Base-by-base conservation (phyloP, 441 rosid species). In the Pelargonium australe region DNA sequence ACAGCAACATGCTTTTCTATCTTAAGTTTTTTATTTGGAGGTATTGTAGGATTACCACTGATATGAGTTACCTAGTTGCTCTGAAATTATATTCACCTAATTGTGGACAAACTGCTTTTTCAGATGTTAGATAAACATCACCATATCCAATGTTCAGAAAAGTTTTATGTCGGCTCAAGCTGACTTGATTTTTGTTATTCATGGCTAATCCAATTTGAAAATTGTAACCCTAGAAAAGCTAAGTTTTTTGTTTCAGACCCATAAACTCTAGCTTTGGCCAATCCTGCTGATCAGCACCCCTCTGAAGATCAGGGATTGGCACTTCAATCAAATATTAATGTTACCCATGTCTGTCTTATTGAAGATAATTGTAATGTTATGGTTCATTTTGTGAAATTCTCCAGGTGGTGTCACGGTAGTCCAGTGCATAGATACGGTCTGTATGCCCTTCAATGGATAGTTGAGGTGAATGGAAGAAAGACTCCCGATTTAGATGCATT, bases 371-470 rank as follows among this genome's bases (percentile, higher is more conserved):
- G 31, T 37, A 34, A 37, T 55, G 45, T 63, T 10, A 4, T 40
- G 7, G 16, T 70, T 64, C 25, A n/a, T 11, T 44, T 40, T 72
- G 47, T 73, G 45, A 51, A 58, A 66, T 71, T 77, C 65, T 25
- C 47, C 83, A 94, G 97, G 91, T 90, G 87, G 86, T 85, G 85
- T 73, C 90, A 85, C 16, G 99, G 97, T 57, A 95, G 99, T 84
- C 99, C 99, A 1, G 98, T 78, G 34, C 87, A 90, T 57, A 86
- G 96, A 75, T 95, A 95, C 77, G 95, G 93, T 63, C 83, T 95
- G 19, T 90, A 88, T 72, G 88, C 98, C 71, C 88, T 86, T 65
- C 97, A 89, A 51, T 95, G 99, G 99, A 95, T 95, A 28, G 95
- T 95, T 71, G 95, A 90, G 80, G 83, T 95, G 17, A 95, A 92